Evolutionary conservation across 805 yeast genomes (phyloP), one percentile per base, ranked within the genome.

Genomic region (Wickerhamiella slavikovae): DNA sequence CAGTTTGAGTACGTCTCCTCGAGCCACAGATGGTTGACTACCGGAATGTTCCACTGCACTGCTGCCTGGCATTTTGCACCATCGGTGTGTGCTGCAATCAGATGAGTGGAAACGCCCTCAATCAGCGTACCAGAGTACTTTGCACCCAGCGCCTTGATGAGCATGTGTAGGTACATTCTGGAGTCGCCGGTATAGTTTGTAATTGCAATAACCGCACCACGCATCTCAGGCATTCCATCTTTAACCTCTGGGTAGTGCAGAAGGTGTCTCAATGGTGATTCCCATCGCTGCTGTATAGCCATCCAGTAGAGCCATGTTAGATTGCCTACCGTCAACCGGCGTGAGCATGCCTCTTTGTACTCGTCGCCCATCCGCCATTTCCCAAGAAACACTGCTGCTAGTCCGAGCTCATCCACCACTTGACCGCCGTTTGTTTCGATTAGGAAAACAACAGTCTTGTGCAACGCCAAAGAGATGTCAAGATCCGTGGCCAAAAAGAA

Each of bases 161-260:
- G 54, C 27, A 59, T 59, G 31, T 71, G 68, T 21, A 89, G 51
- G 41, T 79, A 85, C 22, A 57, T 54, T 25, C 98, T 55, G 1
- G 92, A 76, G 43, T 76, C 89, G 0, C 95, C 95, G 15, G 75
- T 65, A 44, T 77, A 82, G 42, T 80, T 79, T 0, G 94, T 72
- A 3, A 78, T 64, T 7, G 80, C 62, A 8, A 80, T 64, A 3
- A 59, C 53, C 22, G 68, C 48, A n/a, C 63, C 59, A 11, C 54
- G 52, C 57, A 75, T 65, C 4, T 60, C 68, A 2, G 63, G 55
- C 2, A 79, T 40, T 0, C 69, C 69, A 1, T 47, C 55, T 15
- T 48, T 45, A 4, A 68, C 71, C 3, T 60, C 55, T 0, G 96
- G 96, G 42, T 70, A 68, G 41, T 76, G 82, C 4, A 80, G 58